A percentile compares a stretch with the other conserved stretches of the same genome.
Evolutionary conservation across 2,329 filamentous ascomycete species (phyloP).

Genomic region (Nannizziopsis barbatae): DNA sequence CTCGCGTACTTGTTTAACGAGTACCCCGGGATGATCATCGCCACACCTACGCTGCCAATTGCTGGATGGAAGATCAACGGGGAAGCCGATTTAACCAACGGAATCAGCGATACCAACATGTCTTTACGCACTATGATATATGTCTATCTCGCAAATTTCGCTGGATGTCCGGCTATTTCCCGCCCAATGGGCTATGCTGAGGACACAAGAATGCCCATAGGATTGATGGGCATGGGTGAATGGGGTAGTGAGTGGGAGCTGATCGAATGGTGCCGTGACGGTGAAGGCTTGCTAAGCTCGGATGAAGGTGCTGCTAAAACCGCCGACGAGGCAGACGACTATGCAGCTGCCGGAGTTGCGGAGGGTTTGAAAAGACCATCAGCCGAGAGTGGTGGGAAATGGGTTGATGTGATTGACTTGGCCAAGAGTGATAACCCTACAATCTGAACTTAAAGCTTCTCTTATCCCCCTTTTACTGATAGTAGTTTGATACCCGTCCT

Average conservation of each 20-base stretch:
- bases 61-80: conserved; percentile 62
- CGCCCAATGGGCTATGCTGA: conserved; percentile 64
- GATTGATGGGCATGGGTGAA: conserved; percentile 45
- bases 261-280: conserved; percentile 44
- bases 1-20: conserved; percentile 57
- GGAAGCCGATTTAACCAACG: conserved; percentile 48
- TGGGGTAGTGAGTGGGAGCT: conserved; percentile 45
- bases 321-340: conserved; percentile 2
- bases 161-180: conserved; percentile 62
- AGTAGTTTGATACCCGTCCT: no score
- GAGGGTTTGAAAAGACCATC: conserved; percentile 24
- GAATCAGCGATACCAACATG: conserved; percentile 61
- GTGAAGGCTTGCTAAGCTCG: conserved; percentile 35
- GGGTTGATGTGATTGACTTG: conserved; percentile 31
- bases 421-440: conserved; percentile 11
- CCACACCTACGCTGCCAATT: conserved; percentile 66
- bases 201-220: conserved; percentile 35
- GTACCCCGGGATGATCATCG: conserved; percentile 64
- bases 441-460: no score
- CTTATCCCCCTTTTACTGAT: no score
- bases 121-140: conserved; percentile 74
- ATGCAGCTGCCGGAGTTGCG: conserved; percentile 3
- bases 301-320: conserved; percentile 7
- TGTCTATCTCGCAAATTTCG: conserved; percentile 73
- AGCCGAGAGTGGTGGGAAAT: conserved; percentile 20